A percentile compares a stretch with the other conserved stretches of the same genome.
These are phyloP conservation scores for Centrapalus pauciflorus DNA, from an alignment of 129 eudicot genomes.

Conservation along the genomic window DNA sequence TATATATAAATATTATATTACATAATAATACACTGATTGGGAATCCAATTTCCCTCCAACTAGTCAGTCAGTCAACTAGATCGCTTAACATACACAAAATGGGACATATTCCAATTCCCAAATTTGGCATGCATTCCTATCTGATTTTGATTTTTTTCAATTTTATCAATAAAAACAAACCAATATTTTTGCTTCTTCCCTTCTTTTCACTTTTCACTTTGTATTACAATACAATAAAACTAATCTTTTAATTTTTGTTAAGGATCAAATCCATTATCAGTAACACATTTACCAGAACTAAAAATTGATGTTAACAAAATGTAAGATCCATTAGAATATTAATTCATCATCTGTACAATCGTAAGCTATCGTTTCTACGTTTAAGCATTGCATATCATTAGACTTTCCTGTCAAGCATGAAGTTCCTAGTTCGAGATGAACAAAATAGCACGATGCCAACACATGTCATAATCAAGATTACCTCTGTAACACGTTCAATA, in stretches of 20 bases:
- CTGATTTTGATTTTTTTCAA: no score
- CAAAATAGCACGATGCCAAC: slow-evolving; percentile 65
- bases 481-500: no score
- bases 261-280: not conserved
- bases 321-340: slow-evolving; percentile 24
- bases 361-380: slow-evolving; percentile 25
- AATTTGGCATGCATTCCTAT: no score
- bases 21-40: not conserved
- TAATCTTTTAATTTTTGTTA: not conserved
- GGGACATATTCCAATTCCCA: slow-evolving; percentile 26
- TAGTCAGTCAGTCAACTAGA: slow-evolving; percentile 24
- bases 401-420: slow-evolving; percentile 50
- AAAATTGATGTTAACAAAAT: slow-evolving; percentile 19
- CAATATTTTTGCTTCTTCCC: not conserved
- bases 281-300: not conserved
- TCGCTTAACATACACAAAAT: slow-evolving; percentile 17
- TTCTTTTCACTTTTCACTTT: not conserved
- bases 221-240: not conserved
- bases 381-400: slow-evolving; percentile 29
- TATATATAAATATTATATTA: not conserved
- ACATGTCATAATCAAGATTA: no score
- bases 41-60: slow-evolving; percentile 18
- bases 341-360: slow-evolving; percentile 28
- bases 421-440: slow-evolving; percentile 62
- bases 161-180: not conserved